phyloP scores from a whole-genome alignment of 345 rosid species.

The Ailanthus altissimus region DNA sequence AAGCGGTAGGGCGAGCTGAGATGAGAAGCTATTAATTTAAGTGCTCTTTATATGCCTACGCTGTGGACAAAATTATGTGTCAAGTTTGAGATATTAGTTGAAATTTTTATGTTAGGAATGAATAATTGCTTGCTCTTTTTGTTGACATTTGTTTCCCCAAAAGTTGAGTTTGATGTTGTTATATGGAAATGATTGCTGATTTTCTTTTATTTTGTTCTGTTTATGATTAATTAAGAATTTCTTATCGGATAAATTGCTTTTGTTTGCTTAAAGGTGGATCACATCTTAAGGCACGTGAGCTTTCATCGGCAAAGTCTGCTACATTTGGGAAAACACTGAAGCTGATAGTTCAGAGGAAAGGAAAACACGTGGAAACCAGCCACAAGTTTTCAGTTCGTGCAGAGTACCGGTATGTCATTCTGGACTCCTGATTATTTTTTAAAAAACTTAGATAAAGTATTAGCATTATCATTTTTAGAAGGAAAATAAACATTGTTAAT shows the following conservation, averaged over 20 bases:
- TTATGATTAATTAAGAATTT: not conserved
- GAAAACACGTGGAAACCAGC: constrained; percentile 26
- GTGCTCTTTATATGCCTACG: not conserved
- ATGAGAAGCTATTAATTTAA: not conserved
- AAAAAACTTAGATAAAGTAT: not conserved
- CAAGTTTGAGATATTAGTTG: not conserved
- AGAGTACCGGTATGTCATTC: constrained; percentile 49
- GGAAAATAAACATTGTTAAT: not conserved
- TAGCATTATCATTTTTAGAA: not conserved
- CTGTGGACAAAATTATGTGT: not conserved
- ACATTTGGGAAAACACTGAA: constrained; percentile 38
- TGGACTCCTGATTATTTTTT: not conserved
- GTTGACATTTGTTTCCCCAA: no score
- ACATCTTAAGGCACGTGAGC: constrained; percentile 38
- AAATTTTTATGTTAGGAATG: not conserved
- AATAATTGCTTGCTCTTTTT: no score
- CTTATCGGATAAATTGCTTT: constrained; percentile 2
- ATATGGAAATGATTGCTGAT: not conserved
- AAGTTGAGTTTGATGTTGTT: not conserved
- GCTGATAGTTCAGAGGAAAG: constrained; percentile 45
- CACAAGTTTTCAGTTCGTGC: constrained; percentile 55
- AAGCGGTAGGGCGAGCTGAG: not conserved
- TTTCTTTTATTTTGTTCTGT: not conserved
- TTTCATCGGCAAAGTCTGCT: constrained; percentile 43
- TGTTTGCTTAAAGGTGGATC: constrained; percentile 41